These are phyloP conservation scores for Rauvolfia tetraphylla DNA, from an alignment of 257 asterid genomes.

Conservation along the genomic window DNA sequence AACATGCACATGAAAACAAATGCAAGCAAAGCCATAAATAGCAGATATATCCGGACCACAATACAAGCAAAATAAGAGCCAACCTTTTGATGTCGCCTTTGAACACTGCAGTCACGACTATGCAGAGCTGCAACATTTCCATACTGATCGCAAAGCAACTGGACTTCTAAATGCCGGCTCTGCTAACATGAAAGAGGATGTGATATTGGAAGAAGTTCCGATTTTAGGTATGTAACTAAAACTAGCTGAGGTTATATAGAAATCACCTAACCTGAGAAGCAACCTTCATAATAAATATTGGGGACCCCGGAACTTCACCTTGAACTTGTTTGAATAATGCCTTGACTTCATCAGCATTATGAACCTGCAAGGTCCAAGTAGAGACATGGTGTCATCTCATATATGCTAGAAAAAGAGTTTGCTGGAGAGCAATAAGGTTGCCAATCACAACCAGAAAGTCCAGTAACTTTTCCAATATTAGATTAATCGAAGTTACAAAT, in stretches of 20 bases:
- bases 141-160: slow-evolving; percentile 90
- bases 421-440: neutral
- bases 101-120: slow-evolving; percentile 99
- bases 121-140: slow-evolving; percentile 99
- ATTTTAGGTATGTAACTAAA: slow-evolving; percentile 9
- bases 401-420: neutral
- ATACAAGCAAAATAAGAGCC: slow-evolving; percentile 12
- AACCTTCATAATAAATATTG: slow-evolving; percentile 96
- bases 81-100: slow-evolving; percentile 99
- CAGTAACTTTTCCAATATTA: neutral
- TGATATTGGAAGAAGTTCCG: slow-evolving; percentile 22
- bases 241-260: slow-evolving; percentile 8
- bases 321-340: slow-evolving; percentile 99
- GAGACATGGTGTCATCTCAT: neutral
- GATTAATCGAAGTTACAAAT: neutral
- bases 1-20: neutral
- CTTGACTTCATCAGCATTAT: slow-evolving; percentile 90
- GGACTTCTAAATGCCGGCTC: slow-evolving; percentile 99
- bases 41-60: neutral
- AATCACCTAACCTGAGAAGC: slow-evolving; percentile 86
- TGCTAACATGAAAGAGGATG: slow-evolving; percentile 31
- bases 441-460: neutral
- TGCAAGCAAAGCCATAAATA: neutral
- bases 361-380: slow-evolving; percentile 56
- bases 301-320: slow-evolving; percentile 99